phyloP scores from a whole-genome alignment of 495 filamentous ascomycete species.

The Glutinoglossum americanum region DNA sequence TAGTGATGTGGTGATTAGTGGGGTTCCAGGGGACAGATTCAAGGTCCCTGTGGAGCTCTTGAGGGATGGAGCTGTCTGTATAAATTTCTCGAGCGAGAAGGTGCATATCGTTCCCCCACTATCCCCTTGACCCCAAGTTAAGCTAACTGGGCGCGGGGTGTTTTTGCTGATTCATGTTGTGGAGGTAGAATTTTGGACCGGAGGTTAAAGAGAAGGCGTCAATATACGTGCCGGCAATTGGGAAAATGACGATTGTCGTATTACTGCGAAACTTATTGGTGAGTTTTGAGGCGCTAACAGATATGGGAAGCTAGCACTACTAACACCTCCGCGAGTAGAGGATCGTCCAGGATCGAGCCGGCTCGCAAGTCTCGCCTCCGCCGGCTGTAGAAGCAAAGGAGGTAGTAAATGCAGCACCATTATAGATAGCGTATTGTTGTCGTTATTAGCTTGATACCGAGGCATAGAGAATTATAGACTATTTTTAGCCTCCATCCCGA shows the following conservation, averaged over 20 bases:
- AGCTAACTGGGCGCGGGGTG: no score
- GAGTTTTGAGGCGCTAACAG: constrained; percentile 14
- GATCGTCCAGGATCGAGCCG: constrained; percentile 1
- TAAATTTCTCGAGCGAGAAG: constrained; percentile 93
- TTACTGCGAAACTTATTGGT: constrained; percentile 76
- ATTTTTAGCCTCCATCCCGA: neutral
- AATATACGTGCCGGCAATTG: constrained; percentile 92
- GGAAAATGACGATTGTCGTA: constrained; percentile 91
- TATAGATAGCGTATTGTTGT: neutral
- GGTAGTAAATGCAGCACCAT: neutral
- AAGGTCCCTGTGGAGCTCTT: constrained; percentile 71
- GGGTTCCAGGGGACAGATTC: constrained; percentile 68
- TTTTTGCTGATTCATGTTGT: constrained; percentile 1
- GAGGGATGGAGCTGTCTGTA: constrained; percentile 76
- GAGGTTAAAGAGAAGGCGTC: constrained; percentile 82
- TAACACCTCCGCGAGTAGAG: neutral
- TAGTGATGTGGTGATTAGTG: constrained; percentile 84
- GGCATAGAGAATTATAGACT: neutral
- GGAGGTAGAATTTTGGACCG: constrained; percentile 55
- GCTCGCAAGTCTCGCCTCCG: neutral
- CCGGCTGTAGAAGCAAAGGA: neutral
- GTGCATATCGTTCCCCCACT: constrained; percentile 16
- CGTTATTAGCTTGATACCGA: neutral
- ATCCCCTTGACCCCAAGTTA: neutral
- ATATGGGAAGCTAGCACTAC: neutral